Percentiles rank a stretch among this genome's conserved stretches.
Conservation (phyloP, 768 basidiomycete species). For the Guyanaporus albipodus region DNA sequence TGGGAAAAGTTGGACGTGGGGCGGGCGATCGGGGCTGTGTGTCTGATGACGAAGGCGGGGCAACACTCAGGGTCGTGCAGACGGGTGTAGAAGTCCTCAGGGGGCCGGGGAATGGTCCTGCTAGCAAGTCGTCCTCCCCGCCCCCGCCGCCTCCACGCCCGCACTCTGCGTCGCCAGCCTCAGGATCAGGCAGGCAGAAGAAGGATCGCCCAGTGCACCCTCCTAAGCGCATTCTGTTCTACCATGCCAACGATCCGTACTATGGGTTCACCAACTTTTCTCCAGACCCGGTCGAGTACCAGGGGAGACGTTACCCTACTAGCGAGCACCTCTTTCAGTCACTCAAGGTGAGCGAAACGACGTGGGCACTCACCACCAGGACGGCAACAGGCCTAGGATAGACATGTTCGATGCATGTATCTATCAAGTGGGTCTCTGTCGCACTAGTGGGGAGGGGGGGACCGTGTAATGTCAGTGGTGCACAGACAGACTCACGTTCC, state of each 20-base stretch:
- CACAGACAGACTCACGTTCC: constrained; percentile 14
- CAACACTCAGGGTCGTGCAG: constrained; percentile 26
- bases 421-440: background rate
- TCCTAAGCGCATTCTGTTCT: constrained; percentile 31
- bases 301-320: constrained; percentile 39
- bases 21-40: constrained; percentile 28
- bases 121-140: constrained; percentile 4
- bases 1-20: constrained; percentile 21
- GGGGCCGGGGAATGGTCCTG: constrained; percentile 1
- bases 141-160: constrained; percentile 15
- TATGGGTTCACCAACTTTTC: constrained; percentile 46
- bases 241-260: constrained; percentile 30
- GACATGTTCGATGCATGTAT: background rate
- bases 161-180: constrained; percentile 21
- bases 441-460: constrained; percentile 8
- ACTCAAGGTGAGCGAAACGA: constrained; percentile 33
- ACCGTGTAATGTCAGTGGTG: constrained; percentile 11
- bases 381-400: background rate
- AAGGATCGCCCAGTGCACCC: constrained; percentile 1
- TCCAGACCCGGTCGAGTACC: constrained; percentile 37
- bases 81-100: constrained; percentile 24
- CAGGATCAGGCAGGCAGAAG: constrained; percentile 9
- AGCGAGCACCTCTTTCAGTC: constrained; percentile 48
- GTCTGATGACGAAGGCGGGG: constrained; percentile 25
- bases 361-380: background rate